A percentile compares a stretch with the other conserved stretches of the same genome.
These are phyloP conservation scores for Esteya vermicola DNA, from an alignment of 2,329 filamentous ascomycete species.

Conservation along the genomic window DNA sequence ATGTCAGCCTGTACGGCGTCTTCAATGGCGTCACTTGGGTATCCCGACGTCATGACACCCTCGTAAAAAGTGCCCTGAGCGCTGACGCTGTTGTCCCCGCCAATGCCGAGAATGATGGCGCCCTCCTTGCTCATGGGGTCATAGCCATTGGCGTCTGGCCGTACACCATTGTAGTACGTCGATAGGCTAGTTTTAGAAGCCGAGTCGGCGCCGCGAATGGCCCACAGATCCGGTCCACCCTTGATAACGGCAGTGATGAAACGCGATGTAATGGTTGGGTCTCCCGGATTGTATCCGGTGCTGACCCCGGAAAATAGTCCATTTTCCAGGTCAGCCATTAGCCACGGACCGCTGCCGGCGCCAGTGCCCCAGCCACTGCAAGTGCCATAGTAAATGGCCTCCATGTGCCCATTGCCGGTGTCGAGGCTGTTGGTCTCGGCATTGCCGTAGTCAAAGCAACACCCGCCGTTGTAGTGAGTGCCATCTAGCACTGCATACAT, in stretches of 20 bases:
- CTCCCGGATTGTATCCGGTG: conserved; percentile 14
- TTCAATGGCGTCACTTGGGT: conserved; percentile 45
- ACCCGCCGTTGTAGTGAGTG: conserved; percentile 41
- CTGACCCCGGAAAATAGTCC: conserved; percentile 44
- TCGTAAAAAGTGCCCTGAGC: conserved; percentile 52
- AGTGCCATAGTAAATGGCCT: conserved; percentile 51
- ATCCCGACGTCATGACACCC: conserved; percentile 48
- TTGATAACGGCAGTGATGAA: conserved; percentile 46
- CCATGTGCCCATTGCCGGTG: conserved; percentile 52
- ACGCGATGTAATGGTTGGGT: conserved; percentile 28
- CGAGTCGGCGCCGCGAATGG: conserved; percentile 43
- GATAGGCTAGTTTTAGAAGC: conserved; percentile 33
- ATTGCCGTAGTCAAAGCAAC: conserved; percentile 46
- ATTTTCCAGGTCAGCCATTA: conserved; percentile 58
- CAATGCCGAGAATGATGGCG: conserved; percentile 54
- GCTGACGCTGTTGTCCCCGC: conserved; percentile 48
- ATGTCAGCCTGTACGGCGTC: conserved; percentile 39
- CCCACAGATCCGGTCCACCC: conserved; percentile 40
- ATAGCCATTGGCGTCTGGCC: conserved; percentile 38
- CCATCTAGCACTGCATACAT: conserved; percentile 48
- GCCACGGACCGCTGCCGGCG: conserved; percentile 45
- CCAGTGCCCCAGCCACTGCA: conserved; percentile 41
- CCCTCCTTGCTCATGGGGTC: conserved; percentile 52
- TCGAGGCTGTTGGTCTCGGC: conserved; percentile 36
- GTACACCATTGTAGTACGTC: conserved; percentile 43